Evolutionary conservation across 352 stramenopile genomes (phyloP).

Genomic region (Pythium aquatile): DNA sequence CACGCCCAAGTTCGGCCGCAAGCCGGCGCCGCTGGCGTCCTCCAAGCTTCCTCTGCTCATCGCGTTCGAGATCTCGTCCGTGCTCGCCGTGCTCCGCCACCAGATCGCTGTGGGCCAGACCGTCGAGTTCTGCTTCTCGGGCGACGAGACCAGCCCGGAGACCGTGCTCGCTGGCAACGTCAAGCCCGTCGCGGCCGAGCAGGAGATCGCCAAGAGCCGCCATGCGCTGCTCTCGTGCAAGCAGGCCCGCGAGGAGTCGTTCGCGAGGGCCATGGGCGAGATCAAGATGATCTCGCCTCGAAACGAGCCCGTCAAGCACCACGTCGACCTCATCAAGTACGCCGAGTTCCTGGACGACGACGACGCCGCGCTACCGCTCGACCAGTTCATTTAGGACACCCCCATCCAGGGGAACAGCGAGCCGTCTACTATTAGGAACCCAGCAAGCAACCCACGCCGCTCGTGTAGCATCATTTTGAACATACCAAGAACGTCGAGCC

Average conservation of each 20-base stretch:
- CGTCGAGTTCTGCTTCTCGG: conserved; percentile 63
- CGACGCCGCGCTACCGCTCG: conserved; percentile 38
- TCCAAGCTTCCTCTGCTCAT: conserved; percentile 66
- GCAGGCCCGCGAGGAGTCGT: conserved; percentile 68
- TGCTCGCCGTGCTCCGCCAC: conserved; percentile 37
- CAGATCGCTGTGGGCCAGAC: conserved; percentile 64
- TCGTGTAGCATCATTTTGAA: conserved; percentile 5
- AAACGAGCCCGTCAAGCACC: conserved; percentile 73
- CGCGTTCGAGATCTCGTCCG: conserved; percentile 58
- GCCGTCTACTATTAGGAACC: not conserved
- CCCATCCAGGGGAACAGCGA: not conserved
- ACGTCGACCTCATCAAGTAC: conserved; percentile 85
- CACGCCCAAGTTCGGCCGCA: conserved; percentile 12
- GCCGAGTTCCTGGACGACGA: conserved; percentile 75
- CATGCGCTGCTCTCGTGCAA: conserved; percentile 71
- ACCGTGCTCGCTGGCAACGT: conserved; percentile 51
- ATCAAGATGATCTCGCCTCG: conserved; percentile 78
- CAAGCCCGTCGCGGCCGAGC: conserved; percentile 54
- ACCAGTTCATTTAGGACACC: conserved; percentile 56
- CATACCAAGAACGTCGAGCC: not conserved
- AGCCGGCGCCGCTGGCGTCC: conserved; percentile 2
- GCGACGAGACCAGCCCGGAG: conserved; percentile 28
- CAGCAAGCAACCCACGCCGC: not conserved
- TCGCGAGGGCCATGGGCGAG: conserved; percentile 71
- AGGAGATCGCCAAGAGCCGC: conserved; percentile 68